These are phyloP conservation scores for Apiotrichum akiyoshidainum DNA, from an alignment of 1,284 basidiomycete species.

Conservation along the genomic window DNA sequence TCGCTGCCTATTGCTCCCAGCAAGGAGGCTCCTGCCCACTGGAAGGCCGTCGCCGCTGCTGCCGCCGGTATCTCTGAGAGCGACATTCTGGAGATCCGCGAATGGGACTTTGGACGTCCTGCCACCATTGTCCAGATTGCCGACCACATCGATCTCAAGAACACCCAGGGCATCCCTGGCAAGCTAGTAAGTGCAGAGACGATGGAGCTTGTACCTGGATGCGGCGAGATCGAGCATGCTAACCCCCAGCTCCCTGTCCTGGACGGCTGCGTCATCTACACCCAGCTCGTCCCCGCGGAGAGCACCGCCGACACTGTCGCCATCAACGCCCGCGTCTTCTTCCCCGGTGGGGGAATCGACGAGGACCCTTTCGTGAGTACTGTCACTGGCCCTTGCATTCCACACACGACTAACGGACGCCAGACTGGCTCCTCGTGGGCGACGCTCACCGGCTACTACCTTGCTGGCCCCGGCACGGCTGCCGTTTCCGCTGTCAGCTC, in stretches of 20 bases:
- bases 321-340: constrained; percentile 31
- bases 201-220: neutral
- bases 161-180: constrained; percentile 11
- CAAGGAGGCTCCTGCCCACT: neutral
- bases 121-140: constrained; percentile 23
- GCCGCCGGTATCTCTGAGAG: constrained; percentile 11
- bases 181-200: constrained; percentile 20
- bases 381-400: neutral
- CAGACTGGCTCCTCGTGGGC: constrained; percentile 36
- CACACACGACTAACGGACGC: neutral
- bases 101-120: constrained; percentile 18
- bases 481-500: neutral
- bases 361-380: constrained; percentile 43
- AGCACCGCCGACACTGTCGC: constrained; percentile 1
- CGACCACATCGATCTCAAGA: constrained; percentile 20
- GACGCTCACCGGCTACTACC: constrained; percentile 33
- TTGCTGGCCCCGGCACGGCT: constrained; percentile 4
- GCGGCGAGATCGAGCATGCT: neutral
- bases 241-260: constrained; percentile 3
- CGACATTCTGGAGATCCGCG: constrained; percentile 16
- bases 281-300: constrained; percentile 20
- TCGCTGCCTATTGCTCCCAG: constrained; percentile 60
- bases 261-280: constrained; percentile 23
- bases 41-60: neutral
- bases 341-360: constrained; percentile 30